A percentile compares a stretch with the other conserved stretches of the same genome.
These are phyloP conservation scores for Tritrichomonas musculus DNA, from an alignment of 208 protist genomes.

Conservation along the genomic window DNA sequence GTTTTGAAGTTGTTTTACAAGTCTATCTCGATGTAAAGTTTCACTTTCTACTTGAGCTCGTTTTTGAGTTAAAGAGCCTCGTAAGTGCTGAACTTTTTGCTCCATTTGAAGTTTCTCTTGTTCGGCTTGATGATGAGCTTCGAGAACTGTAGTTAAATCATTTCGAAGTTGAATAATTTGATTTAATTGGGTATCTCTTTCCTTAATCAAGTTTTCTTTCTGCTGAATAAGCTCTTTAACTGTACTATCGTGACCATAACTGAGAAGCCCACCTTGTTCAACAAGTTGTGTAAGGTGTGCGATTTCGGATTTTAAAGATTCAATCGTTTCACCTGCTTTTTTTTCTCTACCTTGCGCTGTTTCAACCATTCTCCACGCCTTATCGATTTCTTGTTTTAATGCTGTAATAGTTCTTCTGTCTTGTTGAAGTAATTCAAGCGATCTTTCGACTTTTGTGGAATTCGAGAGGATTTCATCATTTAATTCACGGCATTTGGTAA, in stretches of 20 bases:
- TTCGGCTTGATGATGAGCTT: neutral
- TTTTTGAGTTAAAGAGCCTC: neutral
- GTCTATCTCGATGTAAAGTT: neutral
- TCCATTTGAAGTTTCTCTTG: slow-evolving; percentile 20
- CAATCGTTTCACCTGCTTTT: slow-evolving; percentile 78
- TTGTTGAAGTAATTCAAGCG: slow-evolving; percentile 82
- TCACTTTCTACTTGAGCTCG: slow-evolving; percentile 23
- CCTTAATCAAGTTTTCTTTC: slow-evolving; percentile 75
- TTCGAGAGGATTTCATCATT: slow-evolving; percentile 83
- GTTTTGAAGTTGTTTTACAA: neutral
- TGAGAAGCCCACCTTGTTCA: slow-evolving; percentile 75
- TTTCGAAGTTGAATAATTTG: slow-evolving; percentile 23
- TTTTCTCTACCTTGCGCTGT: slow-evolving; percentile 84
- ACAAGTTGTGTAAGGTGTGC: slow-evolving; percentile 75
- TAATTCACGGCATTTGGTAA: slow-evolving; percentile 78
- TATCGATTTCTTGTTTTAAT: slow-evolving; percentile 63
- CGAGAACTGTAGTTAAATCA: neutral
- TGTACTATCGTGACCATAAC: slow-evolving; percentile 78
- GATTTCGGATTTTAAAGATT: slow-evolving; percentile 81
- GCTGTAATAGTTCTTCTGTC: slow-evolving; percentile 80
- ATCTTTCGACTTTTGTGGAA: slow-evolving; percentile 81
- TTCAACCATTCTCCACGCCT: slow-evolving; percentile 92
- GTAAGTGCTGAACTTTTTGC: slow-evolving; percentile 33
- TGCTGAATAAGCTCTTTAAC: slow-evolving; percentile 76
- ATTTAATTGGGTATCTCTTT: slow-evolving; percentile 61